Conservation (phyloP, 2,329 filamentous ascomycete species). For the Fusarium incarnatum region DNA sequence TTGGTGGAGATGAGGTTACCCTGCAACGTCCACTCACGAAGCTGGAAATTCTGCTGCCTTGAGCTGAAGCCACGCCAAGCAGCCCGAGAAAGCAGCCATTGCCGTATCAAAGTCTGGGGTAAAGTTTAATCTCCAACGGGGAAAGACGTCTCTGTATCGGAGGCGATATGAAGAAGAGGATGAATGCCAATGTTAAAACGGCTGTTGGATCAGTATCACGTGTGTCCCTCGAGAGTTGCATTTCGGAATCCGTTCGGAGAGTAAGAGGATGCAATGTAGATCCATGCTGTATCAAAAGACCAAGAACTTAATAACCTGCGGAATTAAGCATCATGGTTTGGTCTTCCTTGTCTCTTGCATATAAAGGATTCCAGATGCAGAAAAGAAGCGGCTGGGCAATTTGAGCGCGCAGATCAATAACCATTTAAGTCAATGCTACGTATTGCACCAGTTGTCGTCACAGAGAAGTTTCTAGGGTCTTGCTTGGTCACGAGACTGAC, state of each 20-base stretch:
- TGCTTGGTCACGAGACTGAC: conserved; percentile 9
- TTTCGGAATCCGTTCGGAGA: not conserved
- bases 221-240: not conserved
- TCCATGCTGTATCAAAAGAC: not conserved
- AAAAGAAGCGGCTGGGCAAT: not conserved
- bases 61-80: conserved; percentile 22
- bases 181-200: not conserved
- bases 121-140: not conserved
- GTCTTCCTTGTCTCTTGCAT: not conserved
- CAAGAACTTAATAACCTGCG: not conserved
- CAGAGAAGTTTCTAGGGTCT: not conserved
- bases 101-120: not conserved
- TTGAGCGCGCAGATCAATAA: conserved; percentile 5
- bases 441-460: not conserved
- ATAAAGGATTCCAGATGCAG: conserved; percentile 7
- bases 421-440: not conserved
- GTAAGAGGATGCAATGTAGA: conserved; percentile 4
- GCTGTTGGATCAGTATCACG: conserved; percentile 4
- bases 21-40: conserved; percentile 29
- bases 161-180: not conserved
- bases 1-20: conserved; percentile 33
- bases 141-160: not conserved
- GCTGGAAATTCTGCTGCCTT: conserved; percentile 41
- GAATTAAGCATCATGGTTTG: not conserved
- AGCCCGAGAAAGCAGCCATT: conserved; percentile 1